These are phyloP conservation scores for Pholiota conissans DNA, from an alignment of 768 basidiomycete species.

Conservation along the genomic window DNA sequence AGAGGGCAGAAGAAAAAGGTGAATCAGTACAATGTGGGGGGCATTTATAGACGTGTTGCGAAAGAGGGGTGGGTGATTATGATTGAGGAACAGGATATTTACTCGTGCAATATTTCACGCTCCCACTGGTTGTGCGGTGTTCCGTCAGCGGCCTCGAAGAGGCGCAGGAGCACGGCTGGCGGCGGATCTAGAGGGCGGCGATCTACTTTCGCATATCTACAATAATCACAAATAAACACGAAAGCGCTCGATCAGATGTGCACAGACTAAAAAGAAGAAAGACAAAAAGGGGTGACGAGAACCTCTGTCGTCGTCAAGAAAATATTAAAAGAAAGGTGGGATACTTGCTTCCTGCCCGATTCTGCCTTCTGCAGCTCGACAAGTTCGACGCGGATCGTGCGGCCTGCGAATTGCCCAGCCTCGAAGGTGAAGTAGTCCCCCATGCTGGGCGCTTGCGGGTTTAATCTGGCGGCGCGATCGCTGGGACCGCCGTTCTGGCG, in stretches of 20 bases:
- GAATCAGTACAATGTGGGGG: too few species aligned
- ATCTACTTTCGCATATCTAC: constrained; percentile 60
- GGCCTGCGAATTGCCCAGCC: constrained; percentile 52
- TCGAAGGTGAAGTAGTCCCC: constrained; percentile 46
- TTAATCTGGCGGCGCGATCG: constrained; percentile 19
- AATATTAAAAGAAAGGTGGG: constrained; percentile 2
- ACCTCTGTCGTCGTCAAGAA: too few species aligned
- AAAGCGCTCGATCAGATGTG: constrained; percentile 4
- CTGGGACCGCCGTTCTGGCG: constrained; percentile 30
- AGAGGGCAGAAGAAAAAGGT: background rate
- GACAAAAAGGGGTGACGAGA: background rate
- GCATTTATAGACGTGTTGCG: background rate
- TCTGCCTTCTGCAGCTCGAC: constrained; percentile 67
- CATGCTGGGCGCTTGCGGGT: constrained; percentile 22
- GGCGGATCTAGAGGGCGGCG: constrained; percentile 71
- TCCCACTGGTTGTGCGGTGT: constrained; percentile 38
- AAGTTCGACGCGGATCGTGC: constrained; percentile 51
- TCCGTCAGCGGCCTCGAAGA: constrained; percentile 45
- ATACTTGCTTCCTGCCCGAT: constrained; percentile 60
- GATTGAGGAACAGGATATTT: constrained; percentile 10
- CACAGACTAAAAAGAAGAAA: constrained; percentile 2
- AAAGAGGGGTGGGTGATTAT: background rate
- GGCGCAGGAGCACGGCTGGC: constrained; percentile 50
- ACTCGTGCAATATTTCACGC: constrained; percentile 55
- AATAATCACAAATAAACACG: constrained; percentile 2